These are phyloP conservation scores for Mortierella sp. DNA, from an alignment of 371 early-diverging fungal species.

Conservation along the genomic window DNA sequence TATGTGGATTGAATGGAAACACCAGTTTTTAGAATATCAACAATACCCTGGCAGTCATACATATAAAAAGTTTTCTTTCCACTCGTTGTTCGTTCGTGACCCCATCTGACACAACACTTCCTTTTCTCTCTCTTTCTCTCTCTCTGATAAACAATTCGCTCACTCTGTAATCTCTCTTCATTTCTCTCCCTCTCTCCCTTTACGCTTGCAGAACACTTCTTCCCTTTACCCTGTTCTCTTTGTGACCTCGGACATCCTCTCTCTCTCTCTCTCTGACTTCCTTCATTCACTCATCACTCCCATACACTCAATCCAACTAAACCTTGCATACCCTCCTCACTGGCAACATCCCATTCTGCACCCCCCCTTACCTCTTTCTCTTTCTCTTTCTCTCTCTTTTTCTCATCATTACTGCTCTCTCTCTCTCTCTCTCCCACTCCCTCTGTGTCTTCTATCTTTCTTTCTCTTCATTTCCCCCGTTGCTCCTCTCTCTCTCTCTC, in stretches of 20 bases:
- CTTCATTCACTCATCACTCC: too few relatives aligned
- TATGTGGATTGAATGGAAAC: background rate
- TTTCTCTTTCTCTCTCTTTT: background rate
- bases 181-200: background rate
- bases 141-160: background rate
- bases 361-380: background rate
- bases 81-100: background rate
- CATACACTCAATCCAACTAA: background rate
- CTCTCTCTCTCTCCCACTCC: background rate
- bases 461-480: background rate
- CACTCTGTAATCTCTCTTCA: background rate
- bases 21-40: background rate
- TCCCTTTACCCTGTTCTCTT: background rate
- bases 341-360: slow-evolving; percentile 1
- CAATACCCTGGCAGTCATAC: background rate
- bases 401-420: background rate
- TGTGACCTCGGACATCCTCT: background rate
- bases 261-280: background rate
- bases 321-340: slow-evolving; percentile 12
- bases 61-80: background rate
- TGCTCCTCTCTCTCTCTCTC: background rate
- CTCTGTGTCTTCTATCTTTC: background rate
- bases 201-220: too few relatives aligned
- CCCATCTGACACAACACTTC: background rate
- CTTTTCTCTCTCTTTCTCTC: background rate